phyloP scores from a whole-genome alignment of 106 monocot genomes.

The Platanthera zijinensis region DNA sequence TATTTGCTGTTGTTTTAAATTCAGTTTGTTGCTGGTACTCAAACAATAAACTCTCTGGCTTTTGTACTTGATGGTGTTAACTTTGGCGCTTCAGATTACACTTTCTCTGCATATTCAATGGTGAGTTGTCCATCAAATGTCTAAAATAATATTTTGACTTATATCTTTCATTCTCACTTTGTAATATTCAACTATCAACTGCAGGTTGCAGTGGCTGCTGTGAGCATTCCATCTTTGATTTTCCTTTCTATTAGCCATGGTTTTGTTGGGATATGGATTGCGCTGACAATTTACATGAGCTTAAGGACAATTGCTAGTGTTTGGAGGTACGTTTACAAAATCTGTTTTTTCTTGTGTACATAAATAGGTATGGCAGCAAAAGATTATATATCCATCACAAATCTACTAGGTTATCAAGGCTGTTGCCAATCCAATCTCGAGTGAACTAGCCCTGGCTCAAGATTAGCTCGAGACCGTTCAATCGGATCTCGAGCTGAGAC shows the following conservation, averaged over 20 bases:
- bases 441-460: no score
- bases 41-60: constrained; percentile 54
- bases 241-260: constrained; percentile 38
- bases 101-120: constrained; percentile 59
- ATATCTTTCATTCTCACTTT: background rate
- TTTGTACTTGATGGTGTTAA: constrained; percentile 69
- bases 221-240: constrained; percentile 40
- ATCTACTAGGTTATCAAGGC: no score
- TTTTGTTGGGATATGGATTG: constrained; percentile 59
- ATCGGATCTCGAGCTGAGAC: no score
- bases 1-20: background rate
- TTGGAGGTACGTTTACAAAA: constrained; percentile 38
- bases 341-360: background rate
- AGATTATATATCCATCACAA: background rate
- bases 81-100: constrained; percentile 68
- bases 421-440: no score
- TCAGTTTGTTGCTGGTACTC: constrained; percentile 61
- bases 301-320: constrained; percentile 45
- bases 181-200: background rate
- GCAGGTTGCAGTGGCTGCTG: constrained; percentile 43
- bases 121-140: constrained; percentile 8
- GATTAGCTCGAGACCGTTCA: no score
- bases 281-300: constrained; percentile 49
- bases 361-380: background rate
- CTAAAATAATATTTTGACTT: background rate